Conservation (phyloP, 257 asterid genomes). For the Solanum habrochaites region DNA sequence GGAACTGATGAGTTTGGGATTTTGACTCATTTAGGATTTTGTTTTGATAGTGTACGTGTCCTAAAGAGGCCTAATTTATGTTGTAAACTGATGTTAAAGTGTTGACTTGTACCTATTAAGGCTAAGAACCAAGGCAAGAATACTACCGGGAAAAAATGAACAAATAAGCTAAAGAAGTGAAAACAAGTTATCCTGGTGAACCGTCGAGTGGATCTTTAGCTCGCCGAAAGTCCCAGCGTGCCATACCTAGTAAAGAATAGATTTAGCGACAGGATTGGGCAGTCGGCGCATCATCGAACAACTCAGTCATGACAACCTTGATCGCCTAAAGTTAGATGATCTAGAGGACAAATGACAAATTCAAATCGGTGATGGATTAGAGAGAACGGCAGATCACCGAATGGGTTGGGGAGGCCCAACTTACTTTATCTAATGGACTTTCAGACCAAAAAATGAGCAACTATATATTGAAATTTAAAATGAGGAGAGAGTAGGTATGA, state of each 20-base stretch:
- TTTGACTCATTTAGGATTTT: not conserved
- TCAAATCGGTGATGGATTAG: fast-evolving
- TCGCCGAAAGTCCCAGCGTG: not conserved
- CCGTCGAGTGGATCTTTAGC: not conserved
- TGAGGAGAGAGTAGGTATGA: not conserved
- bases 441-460: not conserved
- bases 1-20: not conserved
- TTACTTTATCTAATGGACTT: not conserved
- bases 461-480: too few species aligned
- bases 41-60: not conserved
- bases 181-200: not conserved
- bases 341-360: not conserved
- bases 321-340: too few species aligned
- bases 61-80: not conserved
- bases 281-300: not conserved
- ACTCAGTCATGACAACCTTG: not conserved
- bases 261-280: not conserved
- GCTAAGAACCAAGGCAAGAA: not conserved
- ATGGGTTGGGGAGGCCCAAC: not conserved
- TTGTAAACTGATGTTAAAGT: not conserved
- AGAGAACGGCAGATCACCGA: fast-evolving
- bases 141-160: not conserved
- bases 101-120: not conserved
- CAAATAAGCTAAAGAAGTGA: too few species aligned
- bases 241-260: not conserved